Base-by-base conservation (phyloP, 2,329 filamentous ascomycete genomes). In the Cucurbitaria berberidis region DNA sequence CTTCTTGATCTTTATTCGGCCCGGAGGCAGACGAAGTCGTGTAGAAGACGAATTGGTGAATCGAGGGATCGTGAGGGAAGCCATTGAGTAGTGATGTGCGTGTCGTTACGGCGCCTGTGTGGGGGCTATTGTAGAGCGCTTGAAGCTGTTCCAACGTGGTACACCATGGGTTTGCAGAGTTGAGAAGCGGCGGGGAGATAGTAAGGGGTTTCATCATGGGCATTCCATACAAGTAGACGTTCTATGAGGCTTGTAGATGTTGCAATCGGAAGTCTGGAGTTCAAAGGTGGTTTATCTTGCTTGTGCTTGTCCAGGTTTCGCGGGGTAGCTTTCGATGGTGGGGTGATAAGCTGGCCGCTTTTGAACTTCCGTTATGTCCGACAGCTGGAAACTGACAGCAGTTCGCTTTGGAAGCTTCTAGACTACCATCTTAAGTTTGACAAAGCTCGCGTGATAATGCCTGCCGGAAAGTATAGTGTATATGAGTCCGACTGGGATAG, bases 131-230 rank as follows among this genome's bases (percentile, higher is more conserved):
- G 67, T 89, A 89, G 6, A 93, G 82, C 1, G 75, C 74, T 34
- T 77, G 71, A 3, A 93, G 81, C 58, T 92, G 84, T 4, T 82
- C 78, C 5, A 82, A 72, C 2, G 82, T 85, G 0, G 88, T 90
- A 22, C 89, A 89, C 89, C 89, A 92, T 0, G 89, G 89, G 44
- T 84, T 88, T 26, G 90, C 85, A 0, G 89, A 89, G 75, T 93
- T 93, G 59, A 92, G 78, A 6, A 93, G 78, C 0, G 88, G 88
- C 0, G 88, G 88, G 38, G 78, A 63, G 54, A 91, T 84, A 7
- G 61, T 45, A 9, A 89, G 74, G 9, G 74, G 55, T 35, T 61
- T 65, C 69, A 72, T 69, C 11, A 34, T 51, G 26, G 18, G 7
- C 7, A 19, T n/a, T 30, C 6, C 11, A 24, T 29, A 4, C 15